Base-by-base conservation (phyloP, 2,329 filamentous ascomycete genomes). In the Didymella lethalis region DNA sequence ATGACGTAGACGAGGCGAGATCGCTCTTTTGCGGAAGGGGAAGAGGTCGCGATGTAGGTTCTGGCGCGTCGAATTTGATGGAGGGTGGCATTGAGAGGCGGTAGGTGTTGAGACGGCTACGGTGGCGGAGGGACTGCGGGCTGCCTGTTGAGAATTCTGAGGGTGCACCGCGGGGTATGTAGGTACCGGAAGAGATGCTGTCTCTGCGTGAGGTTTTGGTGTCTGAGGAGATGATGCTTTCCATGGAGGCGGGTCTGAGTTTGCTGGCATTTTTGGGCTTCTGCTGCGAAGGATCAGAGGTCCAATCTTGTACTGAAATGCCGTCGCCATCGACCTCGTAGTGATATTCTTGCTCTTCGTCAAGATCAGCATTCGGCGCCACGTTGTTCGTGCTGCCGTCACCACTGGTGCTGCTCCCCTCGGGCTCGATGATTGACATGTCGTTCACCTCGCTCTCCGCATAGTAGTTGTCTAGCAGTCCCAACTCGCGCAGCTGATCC, bases 391-490 rank as follows among this genome's bases (percentile, higher is more conserved):
- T 20, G 6, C 32, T 23, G 12, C n/a, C 11, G 14, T 40, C 31
- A 2, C 26, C n/a, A 16, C 51, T 25, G 16, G 11, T 18, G 8
- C 16, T 28, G n/a, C 7, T 40, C 23, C 61, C 62, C 3, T 53
- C 48, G 7, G 70, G 72, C 57, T 74, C 71, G 51, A 74, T 75
- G 8, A 74, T 55, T 3, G 69, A 65, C 49, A 72, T 20, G 1
- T 64, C 62, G 14, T 68, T 57, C 36, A 66, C 62, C 40, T 69
- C 70, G 16, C 58, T 67, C 11, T 56, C 53, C 2, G 45, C 46
- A 7, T 53, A 54, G 7, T 47, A 34, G 3, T 61, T 43, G 1
- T 65, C 59, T 23, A 70, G 55, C 26, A 75, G 12, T 0, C 67
- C 70, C n/a, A 74, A 45, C 8, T 69, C 53, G 34, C 54, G 49